Percentiles rank a stretch among this genome's conserved stretches.
These are phyloP conservation scores for Lipomyces chichibuensis DNA, from an alignment of 805 yeast species.

Conservation along the genomic window DNA sequence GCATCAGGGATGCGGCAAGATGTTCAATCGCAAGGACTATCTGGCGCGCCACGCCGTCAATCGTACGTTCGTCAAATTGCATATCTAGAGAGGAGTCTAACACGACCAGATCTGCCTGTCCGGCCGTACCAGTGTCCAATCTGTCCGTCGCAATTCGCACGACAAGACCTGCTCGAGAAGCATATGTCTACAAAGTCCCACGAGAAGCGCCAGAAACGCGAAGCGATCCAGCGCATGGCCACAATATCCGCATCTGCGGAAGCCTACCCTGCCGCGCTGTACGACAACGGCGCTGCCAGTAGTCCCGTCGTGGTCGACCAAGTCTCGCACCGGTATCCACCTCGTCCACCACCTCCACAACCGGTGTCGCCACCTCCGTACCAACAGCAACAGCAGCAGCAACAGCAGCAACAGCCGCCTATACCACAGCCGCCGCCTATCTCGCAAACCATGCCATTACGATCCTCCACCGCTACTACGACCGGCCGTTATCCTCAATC, in stretches of 20 bases:
- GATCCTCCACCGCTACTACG: not conserved
- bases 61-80: conserved; percentile 17
- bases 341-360: not conserved
- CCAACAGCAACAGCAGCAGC: conserved; percentile 14
- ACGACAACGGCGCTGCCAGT: not conserved
- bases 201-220: conserved; percentile 36
- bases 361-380: not conserved
- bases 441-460: not conserved
- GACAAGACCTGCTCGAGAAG: conserved; percentile 42
- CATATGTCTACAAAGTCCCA: conserved; percentile 38
- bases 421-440: conserved; percentile 6
- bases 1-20: conserved; percentile 40
- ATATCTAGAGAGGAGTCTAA: not conserved
- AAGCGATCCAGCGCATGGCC: conserved; percentile 24
- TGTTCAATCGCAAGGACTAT: conserved; percentile 40
- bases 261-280: not conserved
- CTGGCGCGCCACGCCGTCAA: conserved; percentile 40
- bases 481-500: not conserved
- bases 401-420: conserved; percentile 13
- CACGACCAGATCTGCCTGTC: conserved; percentile 35
- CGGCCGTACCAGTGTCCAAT: conserved; percentile 41
- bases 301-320: not conserved
- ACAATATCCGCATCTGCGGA: conserved; percentile 2
- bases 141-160: conserved; percentile 40
- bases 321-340: not conserved